phyloP scores from a whole-genome alignment of 495 filamentous ascomycete genomes.

The Trichoderma gamsii region DNA sequence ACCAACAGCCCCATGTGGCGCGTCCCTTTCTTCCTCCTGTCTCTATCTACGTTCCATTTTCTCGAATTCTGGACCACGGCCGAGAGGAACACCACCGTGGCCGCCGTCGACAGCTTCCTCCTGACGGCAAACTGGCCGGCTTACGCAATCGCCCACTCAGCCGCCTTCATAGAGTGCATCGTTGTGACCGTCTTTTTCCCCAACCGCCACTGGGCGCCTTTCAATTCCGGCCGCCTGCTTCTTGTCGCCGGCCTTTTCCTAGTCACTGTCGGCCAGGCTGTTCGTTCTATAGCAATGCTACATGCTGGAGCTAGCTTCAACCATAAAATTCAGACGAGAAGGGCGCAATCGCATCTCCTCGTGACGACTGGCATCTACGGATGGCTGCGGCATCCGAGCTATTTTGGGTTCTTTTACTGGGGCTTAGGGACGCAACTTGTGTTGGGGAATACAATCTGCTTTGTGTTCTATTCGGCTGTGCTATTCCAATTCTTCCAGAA shows the following conservation, averaged over 20 bases:
- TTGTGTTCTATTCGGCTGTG: conserved; percentile 64
- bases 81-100: conserved; percentile 67
- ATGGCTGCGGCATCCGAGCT: conserved; percentile 73
- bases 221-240: conserved; percentile 29
- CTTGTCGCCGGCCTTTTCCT: conserved; percentile 54
- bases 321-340: conserved; percentile 67
- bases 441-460: conserved; percentile 75
- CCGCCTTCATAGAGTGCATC: conserved; percentile 66
- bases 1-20: conserved; percentile 62
- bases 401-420: conserved; percentile 99
- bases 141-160: conserved; percentile 75
- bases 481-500: conserved; percentile 77
- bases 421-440: conserved; percentile 88
- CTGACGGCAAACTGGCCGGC: conserved; percentile 77
- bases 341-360: conserved; percentile 62
- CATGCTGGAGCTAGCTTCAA: conserved; percentile 90
- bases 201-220: conserved; percentile 35
- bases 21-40: conserved; percentile 67
- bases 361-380: conserved; percentile 67
- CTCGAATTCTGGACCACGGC: conserved; percentile 93
- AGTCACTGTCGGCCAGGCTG: conserved; percentile 64
- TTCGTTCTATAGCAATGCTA: conserved; percentile 74
- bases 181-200: conserved; percentile 55
- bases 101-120: conserved; percentile 68
- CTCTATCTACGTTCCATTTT: conserved; percentile 84